These are phyloP conservation scores for Phytophthora podocarpi DNA, from an alignment of 352 stramenopile genomes.

Conservation along the genomic window DNA sequence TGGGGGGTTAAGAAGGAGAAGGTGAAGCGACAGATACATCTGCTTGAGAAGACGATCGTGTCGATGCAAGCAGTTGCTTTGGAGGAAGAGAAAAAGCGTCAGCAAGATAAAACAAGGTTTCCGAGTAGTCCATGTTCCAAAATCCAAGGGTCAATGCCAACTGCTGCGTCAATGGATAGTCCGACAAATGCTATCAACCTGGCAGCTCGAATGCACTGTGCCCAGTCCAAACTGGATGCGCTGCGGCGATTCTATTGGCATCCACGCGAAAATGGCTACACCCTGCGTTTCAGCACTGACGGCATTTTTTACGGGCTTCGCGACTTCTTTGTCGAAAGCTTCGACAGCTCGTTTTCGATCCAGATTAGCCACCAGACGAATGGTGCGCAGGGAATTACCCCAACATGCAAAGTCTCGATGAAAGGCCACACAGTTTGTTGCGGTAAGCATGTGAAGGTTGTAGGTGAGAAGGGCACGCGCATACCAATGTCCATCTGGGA, in stretches of 20 bases:
- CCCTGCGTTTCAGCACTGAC: constrained; percentile 76
- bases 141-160: constrained; percentile 21
- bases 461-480: constrained; percentile 75
- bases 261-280: constrained; percentile 74
- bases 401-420: constrained; percentile 64
- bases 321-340: constrained; percentile 71
- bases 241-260: constrained; percentile 76
- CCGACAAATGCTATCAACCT: constrained; percentile 58
- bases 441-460: constrained; percentile 79
- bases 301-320: constrained; percentile 81
- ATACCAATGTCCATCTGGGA: constrained; percentile 84
- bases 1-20: constrained; percentile 73
- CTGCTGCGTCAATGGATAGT: constrained; percentile 32
- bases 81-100: constrained; percentile 52
- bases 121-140: constrained; percentile 30
- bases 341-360: constrained; percentile 62
- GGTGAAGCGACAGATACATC: constrained; percentile 66
- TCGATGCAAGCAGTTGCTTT: constrained; percentile 64
- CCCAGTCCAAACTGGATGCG: constrained; percentile 73
- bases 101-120: constrained; percentile 39
- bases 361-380: constrained; percentile 78
- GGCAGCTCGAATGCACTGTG: constrained; percentile 57
- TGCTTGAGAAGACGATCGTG: constrained; percentile 73
- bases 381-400: constrained; percentile 64
- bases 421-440: constrained; percentile 70